A percentile compares a stretch with the other conserved stretches of the same genome.
phyloP scores from a whole-genome alignment of 345 rosid genomes.

The Salix exigua region DNA sequence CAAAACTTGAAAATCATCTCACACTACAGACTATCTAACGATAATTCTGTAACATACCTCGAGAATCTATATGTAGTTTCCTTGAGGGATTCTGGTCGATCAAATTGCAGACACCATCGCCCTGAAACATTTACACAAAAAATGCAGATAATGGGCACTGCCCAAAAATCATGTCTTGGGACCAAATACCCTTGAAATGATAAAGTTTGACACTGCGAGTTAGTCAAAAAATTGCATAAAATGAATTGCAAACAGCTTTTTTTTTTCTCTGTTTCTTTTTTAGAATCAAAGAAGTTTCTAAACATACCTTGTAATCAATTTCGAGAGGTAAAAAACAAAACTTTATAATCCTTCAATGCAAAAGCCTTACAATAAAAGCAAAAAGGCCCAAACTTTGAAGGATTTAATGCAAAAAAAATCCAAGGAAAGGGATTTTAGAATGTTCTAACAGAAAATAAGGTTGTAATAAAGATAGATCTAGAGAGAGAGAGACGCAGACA shows the following conservation, averaged over 20 bases:
- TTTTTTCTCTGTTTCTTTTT: background rate
- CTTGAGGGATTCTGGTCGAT: background rate
- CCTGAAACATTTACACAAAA: constrained; percentile 13
- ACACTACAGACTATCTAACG: background rate
- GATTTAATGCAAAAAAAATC: constrained; percentile 10
- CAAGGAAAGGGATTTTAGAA: constrained; percentile 9
- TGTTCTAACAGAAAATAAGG: constrained; percentile 6
- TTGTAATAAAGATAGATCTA: constrained; percentile 26
- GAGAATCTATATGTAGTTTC: constrained; percentile 1
- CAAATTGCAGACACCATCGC: constrained; percentile 20
- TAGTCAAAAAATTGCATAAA: background rate
- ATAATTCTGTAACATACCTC: constrained; percentile 1
- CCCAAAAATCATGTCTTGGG: background rate
- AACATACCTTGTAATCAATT: constrained; percentile 26
- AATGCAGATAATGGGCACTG: background rate
- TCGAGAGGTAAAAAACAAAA: background rate
- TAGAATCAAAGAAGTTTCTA: background rate
- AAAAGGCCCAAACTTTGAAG: constrained; percentile 17
- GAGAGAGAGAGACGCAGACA: constrained; percentile 4
- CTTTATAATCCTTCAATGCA: constrained; percentile 34
- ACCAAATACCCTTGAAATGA: background rate
- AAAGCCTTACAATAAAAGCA: constrained; percentile 3
- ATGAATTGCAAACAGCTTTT: background rate
- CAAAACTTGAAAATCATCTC: background rate
- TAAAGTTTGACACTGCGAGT: background rate